Base-by-base conservation (phyloP, 1,139 yeast species). In the Hyphopichia khmerensis region DNA sequence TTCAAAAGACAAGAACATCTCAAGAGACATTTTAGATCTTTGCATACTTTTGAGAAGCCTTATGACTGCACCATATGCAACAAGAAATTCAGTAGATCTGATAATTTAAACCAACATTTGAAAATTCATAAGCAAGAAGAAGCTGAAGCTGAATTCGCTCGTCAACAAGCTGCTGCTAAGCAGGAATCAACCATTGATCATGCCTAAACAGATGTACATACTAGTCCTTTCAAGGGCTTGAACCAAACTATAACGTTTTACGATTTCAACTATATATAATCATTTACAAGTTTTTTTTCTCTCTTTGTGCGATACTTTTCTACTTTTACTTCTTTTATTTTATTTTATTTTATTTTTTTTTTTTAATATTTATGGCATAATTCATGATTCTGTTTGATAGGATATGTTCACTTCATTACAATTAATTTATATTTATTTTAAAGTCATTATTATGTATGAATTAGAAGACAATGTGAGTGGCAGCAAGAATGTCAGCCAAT, bases 1-100 rank as follows among this genome's bases (percentile, higher is more conserved):
- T 87, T 87, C 66, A 80, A 83, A 56, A 77, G 95, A 50, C 89
- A 84, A 59, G 95, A 87, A 57, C 95, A 87, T 61, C 65, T 87
- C 51, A 84, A 84, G 58, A 74, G 95, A 46, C 95, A 86, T 57
- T 80, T 82, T 57, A 72, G 93, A 46, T 82, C 89, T 14, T 71
- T 86, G 49, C 87, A 82, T 56, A 84, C 91, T 18, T 77, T 82
- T 47, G 90, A 84, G 47, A 84, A 84, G 60, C 95, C 95, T 0
- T 86, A 76, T 61, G 80, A 73, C 50, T 86, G 95, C 63, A 66
- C 69, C n/a, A 72, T 79, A 29, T 86, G 95, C 57, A 77, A 78
- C 40, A 86, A 84, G 64, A 80, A 82, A 57, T 86, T 86, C 54
- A 83, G 90, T 48, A 72, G 95, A 48, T 77, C 86, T 15, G 95